Evolutionary conservation across 768 basidiomycete species (phyloP), one percentile per base, ranked within the genome.

Genomic region (Lentinula guzmanii): DNA sequence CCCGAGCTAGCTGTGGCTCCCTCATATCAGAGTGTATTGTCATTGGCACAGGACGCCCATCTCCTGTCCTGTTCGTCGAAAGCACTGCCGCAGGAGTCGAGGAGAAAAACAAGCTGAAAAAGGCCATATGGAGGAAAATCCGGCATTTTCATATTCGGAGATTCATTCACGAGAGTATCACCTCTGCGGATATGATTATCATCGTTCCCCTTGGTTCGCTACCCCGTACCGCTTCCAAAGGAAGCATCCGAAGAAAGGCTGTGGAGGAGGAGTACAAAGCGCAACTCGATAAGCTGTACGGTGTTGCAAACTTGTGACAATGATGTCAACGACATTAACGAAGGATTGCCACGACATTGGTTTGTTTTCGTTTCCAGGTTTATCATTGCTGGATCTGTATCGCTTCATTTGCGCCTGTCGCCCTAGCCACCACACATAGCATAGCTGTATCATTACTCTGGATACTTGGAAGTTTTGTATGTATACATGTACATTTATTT

Each of bases 141-240:
- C 79, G 86, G 24, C 81, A 79, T 18, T 92, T 91, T 78, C 87
- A 92, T 70, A 80, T 79, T 8, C 79, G 89, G 60, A 80, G 89
- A 60, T 92, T 91, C 70, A 74, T 90, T 52, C 90, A 92, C 72
- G 90, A 92, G 70, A 86, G 89, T 43, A 86, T 92, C 74, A 81
- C 79, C 5, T 82, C 78, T 7, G 66, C 82, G 4, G 79, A 86
- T 51, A 82, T 89, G 79, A 80, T 92, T 62, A 73, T 91, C 62
- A 74, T 91, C 46, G 89, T 90, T 21, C 77, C 83, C 33, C 74
- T 76, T 43, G 79, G 81, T 28, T 59, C 87, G 2, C 80, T 93
- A 43, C 90, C 90, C 42, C 79, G 90, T 63, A 92, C 90, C 0
- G 85, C 84, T n/a, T 90, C 90, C 10, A 92, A 92, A 75, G 90